phyloP scores from a whole-genome alignment of 2,329 filamentous ascomycete genomes.

The Berkeleyomyces basicola region DNA sequence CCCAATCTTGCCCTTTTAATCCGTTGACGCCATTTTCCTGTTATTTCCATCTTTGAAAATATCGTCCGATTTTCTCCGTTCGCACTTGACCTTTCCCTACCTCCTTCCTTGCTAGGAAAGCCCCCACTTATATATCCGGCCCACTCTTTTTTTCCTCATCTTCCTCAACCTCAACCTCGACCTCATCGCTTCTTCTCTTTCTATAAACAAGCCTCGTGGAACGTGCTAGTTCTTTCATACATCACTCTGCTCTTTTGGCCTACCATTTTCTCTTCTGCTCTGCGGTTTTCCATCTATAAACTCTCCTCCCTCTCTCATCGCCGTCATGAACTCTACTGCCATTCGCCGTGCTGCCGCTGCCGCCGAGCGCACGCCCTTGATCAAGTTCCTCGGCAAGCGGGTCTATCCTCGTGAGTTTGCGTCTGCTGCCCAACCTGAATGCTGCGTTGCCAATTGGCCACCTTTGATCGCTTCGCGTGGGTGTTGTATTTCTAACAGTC shows the following conservation, averaged over 20 bases:
- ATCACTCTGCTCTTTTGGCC: not conserved
- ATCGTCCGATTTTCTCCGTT: conserved; percentile 3
- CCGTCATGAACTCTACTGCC: conserved; percentile 37
- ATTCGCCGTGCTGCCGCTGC: conserved; percentile 40
- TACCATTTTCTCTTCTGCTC: not conserved
- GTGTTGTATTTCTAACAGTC: not conserved
- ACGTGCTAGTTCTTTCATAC: not conserved
- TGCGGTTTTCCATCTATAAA: not conserved
- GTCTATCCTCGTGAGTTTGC: conserved; percentile 36
- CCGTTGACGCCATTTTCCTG: not conserved
- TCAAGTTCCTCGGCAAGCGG: conserved; percentile 45
- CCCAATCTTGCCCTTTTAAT: not conserved
- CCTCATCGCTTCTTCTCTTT: not conserved
- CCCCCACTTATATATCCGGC: not conserved
- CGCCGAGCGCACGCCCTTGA: conserved; percentile 43
- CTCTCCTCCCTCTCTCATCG: not conserved
- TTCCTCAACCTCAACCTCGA: not conserved
- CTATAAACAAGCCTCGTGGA: not conserved
- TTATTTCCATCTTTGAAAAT: not conserved
- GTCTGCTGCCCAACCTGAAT: not conserved
- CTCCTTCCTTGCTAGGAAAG: not conserved
- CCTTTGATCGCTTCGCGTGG: not conserved
- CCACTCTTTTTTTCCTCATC: not conserved
- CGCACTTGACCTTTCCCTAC: not conserved
- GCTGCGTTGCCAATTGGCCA: not conserved